Conservation (phyloP, 768 basidiomycete genomes). For the Termitomyces sp. region DNA sequence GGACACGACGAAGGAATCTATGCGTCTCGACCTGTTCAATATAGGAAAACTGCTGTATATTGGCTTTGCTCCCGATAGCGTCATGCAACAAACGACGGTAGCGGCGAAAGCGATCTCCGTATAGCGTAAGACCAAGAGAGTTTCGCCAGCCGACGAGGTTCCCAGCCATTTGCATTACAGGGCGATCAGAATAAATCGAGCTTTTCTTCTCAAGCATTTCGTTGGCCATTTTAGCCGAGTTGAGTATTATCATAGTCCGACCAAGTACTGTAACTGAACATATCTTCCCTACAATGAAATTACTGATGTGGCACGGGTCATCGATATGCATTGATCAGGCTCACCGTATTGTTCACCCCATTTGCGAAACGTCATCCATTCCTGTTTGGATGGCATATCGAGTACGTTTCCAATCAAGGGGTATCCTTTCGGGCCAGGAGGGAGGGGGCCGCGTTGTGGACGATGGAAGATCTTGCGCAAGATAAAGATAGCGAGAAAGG, state of each 20-base stretch:
- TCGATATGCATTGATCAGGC: neutral
- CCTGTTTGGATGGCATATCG: slow-evolving; percentile 3
- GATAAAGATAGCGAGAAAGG: slow-evolving; percentile 33
- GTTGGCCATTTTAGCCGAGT: slow-evolving; percentile 44
- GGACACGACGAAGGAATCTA: too few species aligned
- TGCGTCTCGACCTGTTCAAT: too few species aligned
- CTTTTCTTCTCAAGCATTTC: slow-evolving; percentile 65
- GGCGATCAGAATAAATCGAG: slow-evolving; percentile 61
- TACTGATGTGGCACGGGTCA: neutral
- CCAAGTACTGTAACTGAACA: slow-evolving; percentile 59
- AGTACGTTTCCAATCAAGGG: slow-evolving; percentile 11
- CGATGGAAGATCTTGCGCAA: slow-evolving; percentile 27
- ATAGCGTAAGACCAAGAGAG: too few species aligned
- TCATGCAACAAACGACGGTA: too few species aligned
- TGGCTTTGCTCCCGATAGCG: too few species aligned
- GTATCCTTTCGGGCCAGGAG: slow-evolving; percentile 10
- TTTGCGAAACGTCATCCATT: slow-evolving; percentile 6
- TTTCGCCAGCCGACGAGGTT: too few species aligned
- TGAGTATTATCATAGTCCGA: slow-evolving; percentile 55
- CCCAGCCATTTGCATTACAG: slow-evolving; percentile 50
- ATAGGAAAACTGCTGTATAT: too few species aligned
- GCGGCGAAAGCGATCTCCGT: too few species aligned
- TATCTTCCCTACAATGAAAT: slow-evolving; percentile 47
- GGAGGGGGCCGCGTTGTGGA: slow-evolving; percentile 6
- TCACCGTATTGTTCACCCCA: slow-evolving; percentile 9